Base-by-base conservation (phyloP, 768 basidiomycete genomes). In the Leucosporidium yakuticum region DNA sequence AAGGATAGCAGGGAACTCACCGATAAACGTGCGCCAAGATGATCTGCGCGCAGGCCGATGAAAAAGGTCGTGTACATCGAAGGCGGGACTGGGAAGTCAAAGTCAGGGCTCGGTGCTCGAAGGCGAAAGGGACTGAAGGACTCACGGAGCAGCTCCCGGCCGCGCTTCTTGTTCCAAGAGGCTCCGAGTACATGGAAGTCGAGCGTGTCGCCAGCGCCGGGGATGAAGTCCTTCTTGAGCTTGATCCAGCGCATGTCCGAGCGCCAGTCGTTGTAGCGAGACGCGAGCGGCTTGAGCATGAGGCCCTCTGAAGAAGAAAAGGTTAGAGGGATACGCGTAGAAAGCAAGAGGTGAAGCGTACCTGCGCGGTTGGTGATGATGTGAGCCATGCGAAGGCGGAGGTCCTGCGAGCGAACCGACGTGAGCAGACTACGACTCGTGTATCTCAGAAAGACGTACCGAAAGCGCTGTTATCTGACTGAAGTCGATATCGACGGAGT, bases 1-100 rank as follows among this genome's bases (percentile, higher is more conserved):
- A 61, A 56, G 27, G 51, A 29, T 8, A 25, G 31, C 12, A 31
- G 62, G 50, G 21, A 9, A 68, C 69, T 11, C n/a, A 14, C 4
- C 25, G 39, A n/a, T 23, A 19, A 44, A 15, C 39, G 39, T 3
- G 55, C 27, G 4, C 64, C 59, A 1, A 71, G 53, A 1, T 66
- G 32, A 19, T 60, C 39, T 8, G 59, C 71, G 1, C 44, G 71
- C 0, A 83, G 85, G 4, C 88, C 93, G 36, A 93, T 80, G 76
- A 88, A 89, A 77, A 94, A 91, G 0, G 86, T 91, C 1, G 89
- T 94, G 59, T 85, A 84, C 4, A 85, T 84, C 17, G 83, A 82
- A 4, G 89, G 85, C 17, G 87, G 79, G 6, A 93, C 91, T 90
- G 65, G 21, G 25, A 61, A 55, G 31, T 50, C 11, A 44, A 57